phyloP scores from a whole-genome alignment of 2,329 filamentous ascomycete genomes.

The Tolypocladium pustulatum region DNA sequence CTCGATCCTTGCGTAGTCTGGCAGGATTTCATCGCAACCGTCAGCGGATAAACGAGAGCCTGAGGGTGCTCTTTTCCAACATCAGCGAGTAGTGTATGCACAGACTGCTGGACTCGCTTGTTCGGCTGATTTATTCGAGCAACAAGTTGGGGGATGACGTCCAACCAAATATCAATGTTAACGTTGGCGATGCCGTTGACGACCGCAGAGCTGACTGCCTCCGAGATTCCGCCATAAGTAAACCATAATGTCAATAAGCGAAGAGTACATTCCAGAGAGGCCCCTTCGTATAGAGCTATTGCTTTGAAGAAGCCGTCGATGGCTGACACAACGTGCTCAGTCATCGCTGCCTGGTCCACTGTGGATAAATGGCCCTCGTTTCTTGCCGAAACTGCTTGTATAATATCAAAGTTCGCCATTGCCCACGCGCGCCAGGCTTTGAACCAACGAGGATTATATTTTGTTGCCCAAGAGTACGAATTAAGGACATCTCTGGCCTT shows the following conservation, averaged over 20 bases:
- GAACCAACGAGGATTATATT: constrained; percentile 92
- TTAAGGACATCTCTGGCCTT: constrained; percentile 79
- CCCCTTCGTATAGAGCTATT: constrained; percentile 81
- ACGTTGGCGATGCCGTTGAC: constrained; percentile 85
- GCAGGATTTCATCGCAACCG: constrained; percentile 90
- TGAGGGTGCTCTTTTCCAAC: constrained; percentile 91
- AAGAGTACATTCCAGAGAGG: constrained; percentile 89
- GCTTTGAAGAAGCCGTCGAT: constrained; percentile 96
- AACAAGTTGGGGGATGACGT: constrained; percentile 95
- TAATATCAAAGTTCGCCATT: constrained; percentile 94
- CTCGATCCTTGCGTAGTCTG: constrained; percentile 74
- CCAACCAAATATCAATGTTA: constrained; percentile 94
- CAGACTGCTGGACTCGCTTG: constrained; percentile 72
- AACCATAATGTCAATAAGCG: constrained; percentile 93
- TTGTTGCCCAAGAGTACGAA: constrained; percentile 86
- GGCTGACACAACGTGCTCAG: constrained; percentile 86
- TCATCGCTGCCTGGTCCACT: constrained; percentile 54
- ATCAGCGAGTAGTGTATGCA: constrained; percentile 84
- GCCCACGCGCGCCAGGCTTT: constrained; percentile 99
- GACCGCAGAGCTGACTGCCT: constrained; percentile 81
- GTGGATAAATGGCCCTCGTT: constrained; percentile 42
- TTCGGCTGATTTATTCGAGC: constrained; percentile 98
- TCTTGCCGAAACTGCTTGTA: constrained; percentile 65
- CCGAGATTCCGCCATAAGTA: constrained; percentile 74
- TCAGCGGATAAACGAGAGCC: constrained; percentile 90